Conservation (phyloP, 2,329 filamentous ascomycete species). For the Trichophyton schoenleinii region DNA sequence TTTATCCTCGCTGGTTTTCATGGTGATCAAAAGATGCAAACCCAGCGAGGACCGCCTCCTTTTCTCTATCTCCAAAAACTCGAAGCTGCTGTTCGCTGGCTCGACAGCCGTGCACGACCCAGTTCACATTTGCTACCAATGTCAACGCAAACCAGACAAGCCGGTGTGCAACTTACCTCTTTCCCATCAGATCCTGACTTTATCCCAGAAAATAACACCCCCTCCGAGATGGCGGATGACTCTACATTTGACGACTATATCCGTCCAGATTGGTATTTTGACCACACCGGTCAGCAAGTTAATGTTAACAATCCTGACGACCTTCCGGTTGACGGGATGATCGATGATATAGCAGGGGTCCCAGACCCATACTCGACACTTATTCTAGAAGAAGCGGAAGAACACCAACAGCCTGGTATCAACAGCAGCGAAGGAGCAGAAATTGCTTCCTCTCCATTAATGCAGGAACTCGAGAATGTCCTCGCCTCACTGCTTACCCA, state of each 20-base stretch:
- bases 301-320: slow-evolving; percentile 6
- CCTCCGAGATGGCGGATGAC: slow-evolving; percentile 12
- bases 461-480: slow-evolving; percentile 59
- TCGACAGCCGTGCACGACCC: slow-evolving; percentile 38
- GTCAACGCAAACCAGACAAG: background rate
- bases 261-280: slow-evolving; percentile 24
- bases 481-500: slow-evolving; percentile 67
- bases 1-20: slow-evolving; percentile 69
- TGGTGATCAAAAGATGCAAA: slow-evolving; percentile 34
- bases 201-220: slow-evolving; percentile 13
- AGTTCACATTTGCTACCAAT: background rate
- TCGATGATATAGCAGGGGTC: background rate
- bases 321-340: slow-evolving; percentile 5
- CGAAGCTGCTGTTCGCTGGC: slow-evolving; percentile 48
- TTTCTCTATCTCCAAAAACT: slow-evolving; percentile 62
- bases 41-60: slow-evolving; percentile 47
- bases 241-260: slow-evolving; percentile 27
- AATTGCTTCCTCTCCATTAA: slow-evolving; percentile 34
- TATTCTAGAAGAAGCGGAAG: background rate
- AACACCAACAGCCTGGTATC: slow-evolving; percentile 3
- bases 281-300: slow-evolving; percentile 19
- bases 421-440: slow-evolving; percentile 11
- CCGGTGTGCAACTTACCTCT: slow-evolving; percentile 4
- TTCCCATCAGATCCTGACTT: slow-evolving; percentile 25
- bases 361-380: background rate